These are phyloP conservation scores for Ganoderma boninense DNA, from an alignment of 1,284 basidiomycete genomes.

Conservation along the genomic window DNA sequence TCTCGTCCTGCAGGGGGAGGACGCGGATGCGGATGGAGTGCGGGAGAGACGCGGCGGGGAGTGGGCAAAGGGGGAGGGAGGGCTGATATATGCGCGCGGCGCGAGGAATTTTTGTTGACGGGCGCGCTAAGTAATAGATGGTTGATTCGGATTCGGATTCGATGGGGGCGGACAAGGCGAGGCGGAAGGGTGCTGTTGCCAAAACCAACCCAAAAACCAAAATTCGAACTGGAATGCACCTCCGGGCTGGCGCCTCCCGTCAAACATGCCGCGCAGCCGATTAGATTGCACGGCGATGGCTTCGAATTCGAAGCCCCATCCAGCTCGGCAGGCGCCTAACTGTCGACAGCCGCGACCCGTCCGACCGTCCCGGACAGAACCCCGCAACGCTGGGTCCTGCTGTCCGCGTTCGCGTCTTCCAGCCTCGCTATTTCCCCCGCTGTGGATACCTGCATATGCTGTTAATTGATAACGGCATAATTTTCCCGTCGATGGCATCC, in stretches of 20 bases:
- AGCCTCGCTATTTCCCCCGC: slow-evolving; percentile 21
- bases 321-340: neutral
- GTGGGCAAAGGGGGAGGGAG: neutral
- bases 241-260: neutral
- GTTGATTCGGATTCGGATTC: neutral
- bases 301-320: neutral
- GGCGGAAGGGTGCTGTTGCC: slow-evolving; percentile 4
- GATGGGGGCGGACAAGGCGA: slow-evolving; percentile 3
- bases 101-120: slow-evolving; percentile 1
- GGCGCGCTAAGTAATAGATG: neutral
- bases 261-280: slow-evolving; percentile 1
- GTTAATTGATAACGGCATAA: neutral
- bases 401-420: slow-evolving; percentile 11
- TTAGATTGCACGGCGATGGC: neutral
- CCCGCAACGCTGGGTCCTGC: neutral
- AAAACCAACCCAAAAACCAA: no score
- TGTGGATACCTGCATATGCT: neutral
- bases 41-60: slow-evolving; percentile 13
- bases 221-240: neutral
- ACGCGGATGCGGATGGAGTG: neutral
- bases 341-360: neutral
- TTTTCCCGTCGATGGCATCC: neutral
- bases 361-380: neutral
- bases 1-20: neutral
- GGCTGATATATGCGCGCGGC: slow-evolving; percentile 6